phyloP scores from a whole-genome alignment of 2,329 filamentous ascomycete genomes.

The Microcyclosporella mali region DNA sequence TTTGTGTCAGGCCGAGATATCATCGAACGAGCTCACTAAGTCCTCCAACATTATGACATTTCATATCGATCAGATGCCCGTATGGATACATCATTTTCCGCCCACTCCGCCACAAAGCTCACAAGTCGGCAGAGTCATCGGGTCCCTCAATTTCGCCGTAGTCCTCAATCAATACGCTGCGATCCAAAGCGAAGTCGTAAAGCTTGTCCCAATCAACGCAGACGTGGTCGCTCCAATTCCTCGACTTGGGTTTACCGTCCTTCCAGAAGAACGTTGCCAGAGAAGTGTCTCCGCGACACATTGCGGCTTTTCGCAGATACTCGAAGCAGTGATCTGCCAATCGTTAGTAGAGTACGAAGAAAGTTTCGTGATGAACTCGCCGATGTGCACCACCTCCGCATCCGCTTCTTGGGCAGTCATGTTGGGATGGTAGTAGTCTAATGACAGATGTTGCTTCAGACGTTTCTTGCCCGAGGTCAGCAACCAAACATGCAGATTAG shows the following conservation, averaged over 20 bases:
- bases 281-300: background rate
- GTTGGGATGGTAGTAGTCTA: background rate
- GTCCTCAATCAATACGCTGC: background rate
- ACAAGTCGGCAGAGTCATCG: too few relatives aligned
- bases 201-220: constrained; percentile 1
- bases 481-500: background rate
- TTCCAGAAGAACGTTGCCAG: constrained; percentile 1
- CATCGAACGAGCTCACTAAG: too few relatives aligned
- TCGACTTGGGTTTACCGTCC: background rate
- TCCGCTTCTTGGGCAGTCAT: background rate
- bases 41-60: too few relatives aligned
- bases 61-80: too few relatives aligned
- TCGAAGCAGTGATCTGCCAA: background rate
- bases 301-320: background rate
- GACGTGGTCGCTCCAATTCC: constrained; percentile 3
- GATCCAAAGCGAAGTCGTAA: background rate
- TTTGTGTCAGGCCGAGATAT: too few relatives aligned
- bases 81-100: too few relatives aligned
- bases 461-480: background rate
- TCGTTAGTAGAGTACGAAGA: too few relatives aligned
- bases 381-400: background rate
- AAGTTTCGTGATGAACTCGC: too few relatives aligned
- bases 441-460: background rate
- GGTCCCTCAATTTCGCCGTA: background rate
- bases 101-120: too few relatives aligned